Evolutionary conservation across 2,329 filamentous ascomycete genomes (phyloP), one percentile per base, ranked within the genome.

Genomic region (Phialophora chinensis): DNA sequence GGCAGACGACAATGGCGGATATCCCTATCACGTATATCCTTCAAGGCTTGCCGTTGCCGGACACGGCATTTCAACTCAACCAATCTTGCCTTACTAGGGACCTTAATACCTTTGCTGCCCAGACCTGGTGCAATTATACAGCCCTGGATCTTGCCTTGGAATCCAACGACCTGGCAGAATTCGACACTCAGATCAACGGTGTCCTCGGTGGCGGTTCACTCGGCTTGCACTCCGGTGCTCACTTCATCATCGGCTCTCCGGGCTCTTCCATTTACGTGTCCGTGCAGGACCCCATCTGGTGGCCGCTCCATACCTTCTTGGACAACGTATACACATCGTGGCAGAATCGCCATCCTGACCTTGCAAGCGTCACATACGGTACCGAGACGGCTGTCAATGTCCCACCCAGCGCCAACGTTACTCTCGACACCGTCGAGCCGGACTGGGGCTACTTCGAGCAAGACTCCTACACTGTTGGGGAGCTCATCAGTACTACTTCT

Each of bases 281-380:
- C 6, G 66, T 69, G 6, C 62, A 66, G 62, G 72, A 74, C 62
- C 72, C 72, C 1, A 71, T 73, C 55, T 74, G 70, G 70, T 74
- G 69, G 66, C 65, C 66, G 17, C 62, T 70, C 47, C 72, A 74
- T 47, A 60, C 69, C 29, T 71, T 72, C 62, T 57, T 74, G 33
- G 72, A 74, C 65, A 69, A 69, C 31, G 38, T 74, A 29, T 74
- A 73, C 62, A 68, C 67, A 14, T 68, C 66, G 31, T 74, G 72
- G 72, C 72, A 74, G 53, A 55, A 47, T 55, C 61, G 63, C n/a
- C 70, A 74, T 58, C 71, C 71, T 11, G 70, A 71, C 10, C 25
- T 68, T 20, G 63, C 66, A 7, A 61, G 68, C 57, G 38, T 55
- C 27, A 44, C 70, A 12, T 65, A 60, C 38, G 72, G 72, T n/a